phyloP scores from a whole-genome alignment of 257 asterid genomes.

The Solanum rostratum region DNA sequence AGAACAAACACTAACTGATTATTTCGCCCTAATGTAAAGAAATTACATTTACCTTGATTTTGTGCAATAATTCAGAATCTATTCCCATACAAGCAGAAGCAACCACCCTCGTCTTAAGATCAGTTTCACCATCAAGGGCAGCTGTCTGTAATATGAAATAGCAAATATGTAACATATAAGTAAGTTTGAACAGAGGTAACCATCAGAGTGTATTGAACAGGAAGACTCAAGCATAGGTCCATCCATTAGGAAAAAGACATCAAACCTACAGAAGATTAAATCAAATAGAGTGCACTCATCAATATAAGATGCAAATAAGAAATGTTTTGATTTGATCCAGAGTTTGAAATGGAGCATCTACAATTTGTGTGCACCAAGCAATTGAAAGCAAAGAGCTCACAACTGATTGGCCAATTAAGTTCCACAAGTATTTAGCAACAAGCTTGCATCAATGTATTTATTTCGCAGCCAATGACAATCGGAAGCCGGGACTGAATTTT shows the following conservation, averaged over 20 bases:
- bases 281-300: background rate
- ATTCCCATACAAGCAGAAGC: slow-evolving; percentile 97
- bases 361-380: background rate
- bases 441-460: background rate
- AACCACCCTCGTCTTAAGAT: slow-evolving; percentile 82
- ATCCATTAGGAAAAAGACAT: background rate
- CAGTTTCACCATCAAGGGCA: slow-evolving; percentile 98
- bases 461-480: background rate
- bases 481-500: background rate
- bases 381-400: background rate
- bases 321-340: background rate
- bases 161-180: background rate
- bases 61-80: slow-evolving; percentile 81
- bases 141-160: slow-evolving; percentile 46
- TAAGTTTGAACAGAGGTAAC: background rate
- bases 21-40: background rate
- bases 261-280: background rate
- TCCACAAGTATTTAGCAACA: background rate
- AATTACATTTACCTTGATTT: slow-evolving; percentile 58
- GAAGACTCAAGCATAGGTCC: background rate
- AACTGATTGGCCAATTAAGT: background rate
- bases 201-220: background rate
- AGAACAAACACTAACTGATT: background rate
- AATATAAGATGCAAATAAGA: background rate
- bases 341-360: background rate